Evolutionary conservation across 2,329 filamentous ascomycete genomes (phyloP).

Genomic region (Monosporascus sp.): DNA sequence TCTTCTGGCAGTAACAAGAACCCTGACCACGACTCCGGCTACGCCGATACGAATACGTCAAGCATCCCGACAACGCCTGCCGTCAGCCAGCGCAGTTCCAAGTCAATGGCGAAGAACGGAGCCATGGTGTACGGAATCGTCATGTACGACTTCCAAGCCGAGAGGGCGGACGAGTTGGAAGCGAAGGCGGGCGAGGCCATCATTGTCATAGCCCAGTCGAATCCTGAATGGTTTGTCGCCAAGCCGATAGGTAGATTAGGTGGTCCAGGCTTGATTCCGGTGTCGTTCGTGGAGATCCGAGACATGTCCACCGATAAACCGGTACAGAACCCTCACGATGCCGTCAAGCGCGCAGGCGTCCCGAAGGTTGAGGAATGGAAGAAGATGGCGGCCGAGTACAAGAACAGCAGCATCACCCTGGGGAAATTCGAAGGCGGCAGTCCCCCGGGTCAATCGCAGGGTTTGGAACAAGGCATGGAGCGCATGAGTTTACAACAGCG

Average conservation of each 20-base stretch:
- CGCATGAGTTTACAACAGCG: constrained; percentile 67
- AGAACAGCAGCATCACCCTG: constrained; percentile 95
- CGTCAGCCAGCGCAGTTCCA: constrained; percentile 43
- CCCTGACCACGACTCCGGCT: constrained; percentile 86
- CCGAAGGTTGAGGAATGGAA: constrained; percentile 98
- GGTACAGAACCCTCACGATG: constrained; percentile 75
- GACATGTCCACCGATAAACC: constrained; percentile 86
- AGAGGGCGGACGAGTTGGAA: constrained; percentile 91
- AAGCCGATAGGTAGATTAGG: constrained; percentile 98
- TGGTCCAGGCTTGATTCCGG: constrained; percentile 89
- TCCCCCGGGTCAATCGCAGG: constrained; percentile 32
- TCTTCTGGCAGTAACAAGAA: constrained; percentile 47
- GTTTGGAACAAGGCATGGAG: constrained; percentile 66
- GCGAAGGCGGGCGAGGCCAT: constrained; percentile 94
- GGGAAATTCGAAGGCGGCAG: constrained; percentile 73
- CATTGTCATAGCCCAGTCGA: constrained; percentile 97
- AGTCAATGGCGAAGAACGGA: constrained; percentile 51
- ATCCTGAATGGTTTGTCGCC: constrained; percentile 98
- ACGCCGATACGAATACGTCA: constrained; percentile 53
- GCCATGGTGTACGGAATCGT: constrained; percentile 96
- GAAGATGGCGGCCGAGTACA: constrained; percentile 98
- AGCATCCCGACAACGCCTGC: constrained; percentile 28
- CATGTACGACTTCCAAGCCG: constrained; percentile 93
- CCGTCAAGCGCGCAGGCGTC: constrained; percentile 82
- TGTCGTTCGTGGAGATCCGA: constrained; percentile 92